Conservation (phyloP, 176 grass and related monocot genomes). For the Microstegium vimineum region DNA sequence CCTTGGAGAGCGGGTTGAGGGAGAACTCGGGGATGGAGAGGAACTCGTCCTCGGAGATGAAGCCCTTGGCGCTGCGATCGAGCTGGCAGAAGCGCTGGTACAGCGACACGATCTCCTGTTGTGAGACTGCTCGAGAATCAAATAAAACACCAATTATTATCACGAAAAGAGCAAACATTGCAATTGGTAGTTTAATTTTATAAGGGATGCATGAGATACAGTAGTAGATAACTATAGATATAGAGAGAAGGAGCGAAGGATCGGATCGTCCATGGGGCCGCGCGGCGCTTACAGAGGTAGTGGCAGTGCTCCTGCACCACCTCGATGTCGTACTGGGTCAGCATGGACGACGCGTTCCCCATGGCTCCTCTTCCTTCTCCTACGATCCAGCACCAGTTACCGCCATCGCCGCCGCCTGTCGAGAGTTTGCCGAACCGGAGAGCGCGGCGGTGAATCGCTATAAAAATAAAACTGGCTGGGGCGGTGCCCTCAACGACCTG, state of each 20-base stretch:
- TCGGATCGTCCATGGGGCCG: background rate
- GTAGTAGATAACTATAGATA: no score
- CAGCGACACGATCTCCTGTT: slow-evolving; percentile 72
- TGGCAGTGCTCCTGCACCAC: slow-evolving; percentile 77
- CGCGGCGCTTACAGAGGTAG: slow-evolving; percentile 51
- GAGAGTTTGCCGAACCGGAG: background rate
- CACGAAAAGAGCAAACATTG: background rate
- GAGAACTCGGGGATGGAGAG: slow-evolving; percentile 94
- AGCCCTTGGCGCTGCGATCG: slow-evolving; percentile 87
- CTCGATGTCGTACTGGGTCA: slow-evolving; percentile 89
- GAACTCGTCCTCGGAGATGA: slow-evolving; percentile 88
- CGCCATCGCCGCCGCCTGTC: background rate
- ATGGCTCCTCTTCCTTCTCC: slow-evolving; percentile 9
- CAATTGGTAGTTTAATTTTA: no score
- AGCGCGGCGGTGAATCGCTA: background rate
- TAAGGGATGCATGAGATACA: no score
- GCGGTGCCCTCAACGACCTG: background rate
- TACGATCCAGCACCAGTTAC: background rate
- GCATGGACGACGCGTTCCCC: slow-evolving; percentile 81
- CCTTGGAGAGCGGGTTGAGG: slow-evolving; percentile 86
- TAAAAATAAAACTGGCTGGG: background rate
- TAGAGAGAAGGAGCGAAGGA: no score
- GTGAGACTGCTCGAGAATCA: slow-evolving; percentile 42
- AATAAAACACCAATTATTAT: background rate
- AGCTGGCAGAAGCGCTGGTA: slow-evolving; percentile 83